Conservation (phyloP, 2,329 filamentous ascomycete genomes). For the Aspergillus viridinutans region DNA sequence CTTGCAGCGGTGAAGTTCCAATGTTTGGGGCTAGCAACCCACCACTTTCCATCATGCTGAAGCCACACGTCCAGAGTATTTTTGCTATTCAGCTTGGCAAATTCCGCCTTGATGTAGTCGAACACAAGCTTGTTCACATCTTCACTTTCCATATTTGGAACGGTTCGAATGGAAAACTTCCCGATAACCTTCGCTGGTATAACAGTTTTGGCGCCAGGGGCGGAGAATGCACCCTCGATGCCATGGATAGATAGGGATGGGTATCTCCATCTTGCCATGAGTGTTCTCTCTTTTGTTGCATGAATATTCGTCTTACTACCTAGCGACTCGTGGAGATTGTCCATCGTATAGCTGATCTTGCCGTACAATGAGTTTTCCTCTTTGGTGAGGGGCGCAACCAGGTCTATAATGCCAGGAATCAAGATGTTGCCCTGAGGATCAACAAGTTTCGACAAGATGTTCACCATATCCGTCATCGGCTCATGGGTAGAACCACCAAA, state of each 20-base stretch:
- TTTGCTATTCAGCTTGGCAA: slow-evolving; percentile 84
- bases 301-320: slow-evolving; percentile 85
- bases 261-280: slow-evolving; percentile 95
- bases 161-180: slow-evolving; percentile 97
- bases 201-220: slow-evolving; percentile 93
- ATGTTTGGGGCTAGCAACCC: slow-evolving; percentile 95
- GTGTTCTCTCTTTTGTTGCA: slow-evolving; percentile 80
- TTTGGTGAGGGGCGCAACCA: slow-evolving; percentile 81
- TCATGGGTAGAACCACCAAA: slow-evolving; percentile 96
- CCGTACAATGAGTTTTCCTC: slow-evolving; percentile 88
- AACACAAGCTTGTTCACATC: slow-evolving; percentile 81
- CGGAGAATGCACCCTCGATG: slow-evolving; percentile 89
- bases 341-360: slow-evolving; percentile 91
- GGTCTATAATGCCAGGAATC: slow-evolving; percentile 89
- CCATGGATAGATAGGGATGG: slow-evolving; percentile 93
- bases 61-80: slow-evolving; percentile 79
- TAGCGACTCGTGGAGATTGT: slow-evolving; percentile 85
- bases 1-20: slow-evolving; percentile 96
- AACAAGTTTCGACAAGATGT: slow-evolving; percentile 76
- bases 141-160: slow-evolving; percentile 93
- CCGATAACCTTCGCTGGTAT: slow-evolving; percentile 97
- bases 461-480: slow-evolving; percentile 93
- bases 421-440: slow-evolving; percentile 88
- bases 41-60: slow-evolving; percentile 96
- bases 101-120: slow-evolving; percentile 77